Evolutionary conservation across 306 rosid genomes (phyloP), one percentile per base, ranked within the genome.

Genomic region (Cucumis hystrix): DNA sequence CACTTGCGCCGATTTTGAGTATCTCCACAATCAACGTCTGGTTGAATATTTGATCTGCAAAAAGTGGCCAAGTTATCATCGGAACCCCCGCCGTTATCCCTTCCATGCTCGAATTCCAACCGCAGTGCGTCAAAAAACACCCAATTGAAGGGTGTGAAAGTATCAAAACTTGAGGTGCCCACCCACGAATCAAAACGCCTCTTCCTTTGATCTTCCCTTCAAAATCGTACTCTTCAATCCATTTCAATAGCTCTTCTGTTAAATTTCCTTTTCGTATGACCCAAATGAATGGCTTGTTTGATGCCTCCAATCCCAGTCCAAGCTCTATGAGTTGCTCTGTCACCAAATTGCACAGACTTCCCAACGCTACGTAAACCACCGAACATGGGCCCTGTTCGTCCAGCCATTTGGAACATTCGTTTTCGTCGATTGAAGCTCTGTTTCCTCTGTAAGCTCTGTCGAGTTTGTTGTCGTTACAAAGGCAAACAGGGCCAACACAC

Each of bases 61-160:
- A 91, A 10, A 86, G 17, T 1, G 97, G 94, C 97, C 92, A 91
- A 0, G 94, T 87, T 3, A 84, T 35, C 87, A 91, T 60, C 10
- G 94, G 97, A n/a, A 89, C 63, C 0, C 94, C 94, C 0, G 80
- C 82, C 41, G 79, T 40, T 55, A 89, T 60, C 47, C 85, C 97
- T 82, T 89, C 94, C 0, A 85, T 61, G 0, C 87, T 87, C 0
- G 97, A 91, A 35, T 91, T 91, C 93, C 97, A 91, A 7, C 93
- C 97, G 55, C 92, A 87, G 5, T 91, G 97, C 3, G 92, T 91
- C 39, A 91, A 35, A 58, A 91, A 91, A 6, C 87, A 93, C 18
- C 96, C 91, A 14, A 83, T 30, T 0, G 93, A 4, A 7, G 82
- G 77, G 72, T 80, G 86, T 4, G 86, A 47, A 1, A 83, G 45